Evolutionary conservation across 805 yeast species (phyloP), one percentile per base, ranked within the genome.

Genomic region (Maudiozyma barnettii): DNA sequence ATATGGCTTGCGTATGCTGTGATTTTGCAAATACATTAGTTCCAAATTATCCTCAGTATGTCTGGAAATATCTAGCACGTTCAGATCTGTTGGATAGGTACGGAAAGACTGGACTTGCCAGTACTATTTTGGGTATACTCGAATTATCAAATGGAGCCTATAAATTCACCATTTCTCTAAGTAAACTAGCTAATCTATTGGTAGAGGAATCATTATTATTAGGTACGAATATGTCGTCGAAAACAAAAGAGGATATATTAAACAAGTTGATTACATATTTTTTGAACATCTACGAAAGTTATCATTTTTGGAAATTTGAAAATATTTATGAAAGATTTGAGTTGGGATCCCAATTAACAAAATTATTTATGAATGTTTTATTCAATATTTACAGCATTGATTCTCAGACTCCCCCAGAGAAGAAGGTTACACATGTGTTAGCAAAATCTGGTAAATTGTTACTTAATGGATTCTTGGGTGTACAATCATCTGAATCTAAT

Each of bases 31-130:
- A 72, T 1, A 68, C 74, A 16, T 68, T 77, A 37, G 69, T 70
- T 37, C 68, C 68, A 42, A 65, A 77, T 5, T 75, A 72, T 37
- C 78, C 95, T 0, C 73, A 75, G 49, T 71, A 87, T 47, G 83
- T 89, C 3, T 90, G 96, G 96, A 75, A 88, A 0, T 82, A 82
- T 57, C 63, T 91, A 13, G 74, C 78, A 20, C 78, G 79, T 44
- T 82, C 95, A 0, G 74, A 78, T 18, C 66, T 89, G 26, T 67
- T 88, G 1, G 81, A 82, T 13, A 72, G 73, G 43, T 72, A 76
- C 47, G 79, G 79, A 1, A 78, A 77, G 51, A 86, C 84, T 39
- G 90, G 93, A 0, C 65, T 78, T 42, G 78, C 81, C 1, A 64
- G 77, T 1, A 72, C 74, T 0, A 72, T 86, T 1, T 69, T 87